Conservation (phyloP, 768 basidiomycete species). For the Artomyces pyxidatus region DNA sequence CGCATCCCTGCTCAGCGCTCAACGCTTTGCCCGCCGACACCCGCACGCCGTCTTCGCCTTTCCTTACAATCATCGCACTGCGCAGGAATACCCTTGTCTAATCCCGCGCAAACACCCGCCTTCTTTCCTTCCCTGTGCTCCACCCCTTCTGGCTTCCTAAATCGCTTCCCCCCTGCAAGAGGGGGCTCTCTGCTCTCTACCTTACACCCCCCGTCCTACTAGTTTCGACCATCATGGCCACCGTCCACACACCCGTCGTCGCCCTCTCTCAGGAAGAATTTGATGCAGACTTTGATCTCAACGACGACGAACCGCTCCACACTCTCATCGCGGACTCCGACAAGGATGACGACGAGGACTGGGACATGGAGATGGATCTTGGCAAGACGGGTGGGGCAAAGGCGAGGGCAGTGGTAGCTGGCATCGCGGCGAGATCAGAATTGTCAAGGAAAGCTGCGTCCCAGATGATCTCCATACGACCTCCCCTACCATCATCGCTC, state of each 20-base stretch:
- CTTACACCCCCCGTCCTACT: neutral
- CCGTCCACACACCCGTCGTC: constrained; percentile 51
- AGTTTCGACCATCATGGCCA: constrained; percentile 36
- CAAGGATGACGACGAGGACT: constrained; percentile 66
- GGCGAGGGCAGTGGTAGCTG: constrained; percentile 30
- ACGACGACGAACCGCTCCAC: constrained; percentile 64
- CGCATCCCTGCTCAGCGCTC: constrained; percentile 1
- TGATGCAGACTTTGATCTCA: constrained; percentile 81
- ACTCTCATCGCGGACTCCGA: constrained; percentile 49
- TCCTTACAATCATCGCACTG: neutral
- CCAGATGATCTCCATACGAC: constrained; percentile 56
- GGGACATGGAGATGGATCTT: constrained; percentile 74
- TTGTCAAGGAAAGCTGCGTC: constrained; percentile 26
- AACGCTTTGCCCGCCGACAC: neutral
- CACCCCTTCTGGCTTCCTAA: neutral
- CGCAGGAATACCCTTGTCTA: no score
- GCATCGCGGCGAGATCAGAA: constrained; percentile 33
- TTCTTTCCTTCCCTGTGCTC: neutral
- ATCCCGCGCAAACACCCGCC: neutral
- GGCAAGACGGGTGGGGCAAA: constrained; percentile 48
- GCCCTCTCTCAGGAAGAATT: constrained; percentile 61
- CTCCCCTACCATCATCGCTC: constrained; percentile 43
- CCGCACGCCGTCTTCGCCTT: neutral
- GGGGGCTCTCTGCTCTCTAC: constrained; percentile 15
- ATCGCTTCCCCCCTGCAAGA: constrained; percentile 7